Evolutionary conservation across 495 filamentous ascomycete species (phyloP).

Genomic region (Parathielavia hyrcaniae): DNA sequence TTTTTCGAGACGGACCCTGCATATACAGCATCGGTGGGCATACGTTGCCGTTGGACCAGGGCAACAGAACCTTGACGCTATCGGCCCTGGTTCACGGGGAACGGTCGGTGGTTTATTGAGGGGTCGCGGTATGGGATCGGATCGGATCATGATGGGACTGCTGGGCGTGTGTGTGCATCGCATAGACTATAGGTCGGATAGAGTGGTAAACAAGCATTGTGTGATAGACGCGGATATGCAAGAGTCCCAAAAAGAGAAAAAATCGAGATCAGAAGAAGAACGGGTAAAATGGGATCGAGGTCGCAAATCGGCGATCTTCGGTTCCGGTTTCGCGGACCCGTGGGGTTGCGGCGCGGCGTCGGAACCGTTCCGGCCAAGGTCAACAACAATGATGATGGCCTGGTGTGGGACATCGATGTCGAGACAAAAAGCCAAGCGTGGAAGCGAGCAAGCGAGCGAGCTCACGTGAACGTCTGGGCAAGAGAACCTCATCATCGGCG

Average conservation of each 20-base stretch:
- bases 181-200: constrained; percentile 6
- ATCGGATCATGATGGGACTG: neutral
- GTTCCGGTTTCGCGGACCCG: constrained; percentile 27
- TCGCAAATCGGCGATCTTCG: constrained; percentile 17
- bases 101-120: neutral
- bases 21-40: constrained; percentile 7
- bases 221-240: constrained; percentile 5
- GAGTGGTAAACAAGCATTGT: constrained; percentile 11
- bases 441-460: neutral
- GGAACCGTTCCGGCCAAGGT: constrained; percentile 12
- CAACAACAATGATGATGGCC: too few relatives aligned
- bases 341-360: constrained; percentile 3
- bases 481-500: too few relatives aligned
- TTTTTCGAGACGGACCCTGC: neutral
- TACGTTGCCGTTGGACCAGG: neutral
- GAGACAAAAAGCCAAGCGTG: constrained; percentile 1
- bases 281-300: constrained; percentile 12
- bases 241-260: neutral
- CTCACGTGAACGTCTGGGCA: neutral
- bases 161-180: constrained; percentile 5
- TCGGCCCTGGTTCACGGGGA: constrained; percentile 10
- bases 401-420: neutral
- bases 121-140: neutral
- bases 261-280: neutral
- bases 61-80: neutral